phyloP scores from a whole-genome alignment of 305 asterid genomes.

The Withania somnifera region DNA sequence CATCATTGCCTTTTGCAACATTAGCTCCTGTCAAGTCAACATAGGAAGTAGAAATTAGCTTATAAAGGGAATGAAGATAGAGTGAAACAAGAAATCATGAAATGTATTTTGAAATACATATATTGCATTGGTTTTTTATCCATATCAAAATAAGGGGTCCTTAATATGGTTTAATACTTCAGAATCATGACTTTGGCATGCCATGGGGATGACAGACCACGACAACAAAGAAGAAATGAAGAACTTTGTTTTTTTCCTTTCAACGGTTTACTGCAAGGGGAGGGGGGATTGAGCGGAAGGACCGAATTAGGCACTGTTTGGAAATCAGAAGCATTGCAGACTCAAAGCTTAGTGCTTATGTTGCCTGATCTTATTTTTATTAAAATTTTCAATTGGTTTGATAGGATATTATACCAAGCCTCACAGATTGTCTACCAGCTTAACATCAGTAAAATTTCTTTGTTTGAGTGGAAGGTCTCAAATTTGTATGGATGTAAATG shows the following conservation, averaged over 20 bases:
- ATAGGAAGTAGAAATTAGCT: conserved; percentile 8
- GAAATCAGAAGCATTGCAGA: neutral
- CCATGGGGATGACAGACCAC: neutral
- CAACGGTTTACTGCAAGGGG: neutral
- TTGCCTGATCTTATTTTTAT: neutral
- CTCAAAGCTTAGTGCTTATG: neutral
- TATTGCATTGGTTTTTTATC: neutral
- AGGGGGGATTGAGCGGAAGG: neutral
- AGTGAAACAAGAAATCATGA: neutral
- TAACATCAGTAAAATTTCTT: neutral
- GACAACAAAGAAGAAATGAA: neutral
- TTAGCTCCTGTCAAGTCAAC: conserved; percentile 26
- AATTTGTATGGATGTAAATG: neutral
- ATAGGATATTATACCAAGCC: neutral
- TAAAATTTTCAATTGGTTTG: neutral
- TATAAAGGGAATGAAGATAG: conserved; percentile 3
- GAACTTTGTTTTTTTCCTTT: neutral
- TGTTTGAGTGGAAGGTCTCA: neutral
- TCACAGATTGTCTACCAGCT: neutral
- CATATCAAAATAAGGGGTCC: neutral
- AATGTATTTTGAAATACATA: neutral
- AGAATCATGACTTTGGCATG: neutral
- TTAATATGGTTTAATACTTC: neutral
- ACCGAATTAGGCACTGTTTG: neutral
- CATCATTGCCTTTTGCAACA: conserved; percentile 16